Conservation (phyloP, 2,329 filamentous ascomycete genomes). For the Blastomyces emzantsi region DNA sequence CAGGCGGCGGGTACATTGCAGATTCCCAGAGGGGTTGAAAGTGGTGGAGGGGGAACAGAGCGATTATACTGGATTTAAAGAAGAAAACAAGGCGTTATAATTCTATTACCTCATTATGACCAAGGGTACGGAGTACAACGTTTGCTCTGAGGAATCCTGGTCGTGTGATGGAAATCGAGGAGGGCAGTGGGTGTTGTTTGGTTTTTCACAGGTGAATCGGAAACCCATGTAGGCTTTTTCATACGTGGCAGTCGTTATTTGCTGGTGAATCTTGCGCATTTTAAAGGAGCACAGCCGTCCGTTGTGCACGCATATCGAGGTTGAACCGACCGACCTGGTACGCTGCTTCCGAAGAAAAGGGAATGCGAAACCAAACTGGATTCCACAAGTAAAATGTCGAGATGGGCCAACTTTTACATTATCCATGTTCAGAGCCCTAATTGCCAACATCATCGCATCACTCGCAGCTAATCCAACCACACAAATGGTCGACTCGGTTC, state of each 20-base stretch:
- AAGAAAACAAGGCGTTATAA: not conserved
- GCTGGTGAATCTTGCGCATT: not conserved
- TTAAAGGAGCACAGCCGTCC: not conserved
- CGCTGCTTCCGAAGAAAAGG: not conserved
- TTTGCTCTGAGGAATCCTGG: not conserved
- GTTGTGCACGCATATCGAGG: not conserved
- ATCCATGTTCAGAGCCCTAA: not conserved
- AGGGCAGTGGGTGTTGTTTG: not conserved
- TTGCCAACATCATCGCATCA: not conserved
- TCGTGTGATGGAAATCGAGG: not conserved
- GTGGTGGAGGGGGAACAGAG: not conserved
- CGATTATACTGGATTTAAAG: not conserved
- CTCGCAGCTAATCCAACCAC: not conserved
- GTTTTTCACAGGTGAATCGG: not conserved
- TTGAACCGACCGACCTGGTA: not conserved
- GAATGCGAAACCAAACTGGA: not conserved
- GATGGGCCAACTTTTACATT: not conserved
- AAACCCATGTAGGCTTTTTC: not conserved
- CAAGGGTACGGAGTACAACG: not conserved
- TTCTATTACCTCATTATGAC: conserved; percentile 4
- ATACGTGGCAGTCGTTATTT: conserved; percentile 1
- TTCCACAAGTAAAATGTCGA: not conserved
- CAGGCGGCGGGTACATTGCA: not conserved
- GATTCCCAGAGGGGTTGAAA: not conserved
- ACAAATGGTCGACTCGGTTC: not conserved